A percentile compares a stretch with the other conserved stretches of the same genome.
phyloP scores from a whole-genome alignment of 2,329 filamentous ascomycete species.

The Calonectria crousiana region DNA sequence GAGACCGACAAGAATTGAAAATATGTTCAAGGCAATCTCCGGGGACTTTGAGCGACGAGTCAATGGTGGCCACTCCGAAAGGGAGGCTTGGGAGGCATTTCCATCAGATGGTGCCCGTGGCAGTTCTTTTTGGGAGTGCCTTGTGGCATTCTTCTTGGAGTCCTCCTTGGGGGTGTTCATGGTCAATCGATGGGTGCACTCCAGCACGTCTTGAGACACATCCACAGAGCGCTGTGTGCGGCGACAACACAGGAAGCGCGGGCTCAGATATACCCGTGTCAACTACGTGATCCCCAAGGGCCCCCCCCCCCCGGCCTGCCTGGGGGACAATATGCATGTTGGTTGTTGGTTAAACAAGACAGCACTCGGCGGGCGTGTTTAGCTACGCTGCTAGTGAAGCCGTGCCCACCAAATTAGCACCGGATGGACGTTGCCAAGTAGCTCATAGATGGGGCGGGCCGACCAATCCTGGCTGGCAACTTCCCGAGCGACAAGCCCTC shows the following conservation, averaged over 20 bases:
- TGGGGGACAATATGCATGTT: conserved; percentile 12
- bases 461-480: neutral
- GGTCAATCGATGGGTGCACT: neutral
- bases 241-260: neutral
- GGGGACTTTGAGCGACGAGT: neutral
- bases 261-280: neutral
- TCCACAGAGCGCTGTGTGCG: neutral
- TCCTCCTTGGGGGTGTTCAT: neutral
- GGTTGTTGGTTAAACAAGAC: conserved; percentile 1
- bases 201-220: no score
- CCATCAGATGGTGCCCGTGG: neutral
- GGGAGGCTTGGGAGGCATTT: neutral
- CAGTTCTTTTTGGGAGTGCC: neutral
- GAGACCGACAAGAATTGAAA: conserved; percentile 6
- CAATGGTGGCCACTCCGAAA: conserved; percentile 6
- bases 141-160: neutral
- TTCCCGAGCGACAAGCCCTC: neutral
- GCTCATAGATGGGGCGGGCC: neutral
- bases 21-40: conserved; percentile 3
- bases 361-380: neutral
- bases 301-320: neutral
- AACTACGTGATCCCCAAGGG: neutral
- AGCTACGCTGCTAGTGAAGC: neutral
- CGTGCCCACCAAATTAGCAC: neutral
- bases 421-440: neutral